Evolutionary conservation across 352 stramenopile genomes (phyloP).

Genomic region (Thalassiosira exigua): DNA sequence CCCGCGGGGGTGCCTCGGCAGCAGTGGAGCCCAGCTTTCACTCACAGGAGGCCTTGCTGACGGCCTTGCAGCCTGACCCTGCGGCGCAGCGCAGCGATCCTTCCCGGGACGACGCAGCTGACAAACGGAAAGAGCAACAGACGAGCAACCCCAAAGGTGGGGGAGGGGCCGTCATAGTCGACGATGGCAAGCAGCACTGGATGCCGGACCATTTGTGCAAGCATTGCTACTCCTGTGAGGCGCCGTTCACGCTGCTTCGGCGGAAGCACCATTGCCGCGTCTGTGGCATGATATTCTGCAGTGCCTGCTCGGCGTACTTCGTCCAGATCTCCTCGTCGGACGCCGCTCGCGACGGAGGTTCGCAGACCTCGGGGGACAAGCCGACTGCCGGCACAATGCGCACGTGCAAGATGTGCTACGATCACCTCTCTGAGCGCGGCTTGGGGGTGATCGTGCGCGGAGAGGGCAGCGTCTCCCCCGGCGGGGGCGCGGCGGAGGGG

Average conservation of each 20-base stretch:
- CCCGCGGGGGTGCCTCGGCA: too few species aligned
- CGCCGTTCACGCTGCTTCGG: conserved; percentile 81
- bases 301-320: conserved; percentile 79
- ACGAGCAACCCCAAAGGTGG: background rate
- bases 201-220: conserved; percentile 85
- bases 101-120: background rate
- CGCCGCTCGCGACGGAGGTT: background rate
- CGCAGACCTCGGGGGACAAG: background rate
- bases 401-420: conserved; percentile 81
- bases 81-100: background rate
- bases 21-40: too few species aligned
- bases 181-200: conserved; percentile 80
- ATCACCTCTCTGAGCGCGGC: conserved; percentile 72
- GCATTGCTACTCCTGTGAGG: conserved; percentile 82
- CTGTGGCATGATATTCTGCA: conserved; percentile 87
- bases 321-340: conserved; percentile 57
- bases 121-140: background rate
- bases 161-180: conserved; percentile 47
- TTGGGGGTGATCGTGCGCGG: conserved; percentile 51
- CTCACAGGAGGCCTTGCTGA: background rate
- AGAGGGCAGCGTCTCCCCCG: background rate
- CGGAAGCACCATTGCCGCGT: conserved; percentile 85
- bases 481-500: background rate
- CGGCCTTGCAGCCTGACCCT: background rate
- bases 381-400: conserved; percentile 58